These are phyloP conservation scores for Lactifluus hygrophoroides DNA, from an alignment of 768 basidiomycete genomes.

Conservation along the genomic window DNA sequence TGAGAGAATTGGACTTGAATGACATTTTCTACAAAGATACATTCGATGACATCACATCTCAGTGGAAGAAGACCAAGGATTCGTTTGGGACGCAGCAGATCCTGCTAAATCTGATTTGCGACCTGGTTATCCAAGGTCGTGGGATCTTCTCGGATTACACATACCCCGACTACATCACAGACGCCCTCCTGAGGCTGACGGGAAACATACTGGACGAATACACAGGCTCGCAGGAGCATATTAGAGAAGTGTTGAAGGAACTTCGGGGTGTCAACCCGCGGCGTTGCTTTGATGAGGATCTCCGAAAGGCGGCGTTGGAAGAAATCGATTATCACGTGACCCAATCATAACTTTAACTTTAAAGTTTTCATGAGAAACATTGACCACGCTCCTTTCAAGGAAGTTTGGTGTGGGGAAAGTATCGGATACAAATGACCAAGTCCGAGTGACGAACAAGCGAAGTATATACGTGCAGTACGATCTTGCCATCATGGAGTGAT, in stretches of 20 bases:
- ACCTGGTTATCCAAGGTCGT: neutral
- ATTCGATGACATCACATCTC: neutral
- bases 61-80: neutral
- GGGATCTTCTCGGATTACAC: neutral
- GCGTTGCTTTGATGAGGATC: neutral
- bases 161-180: neutral
- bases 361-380: no score
- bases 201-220: neutral
- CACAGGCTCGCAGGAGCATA: neutral
- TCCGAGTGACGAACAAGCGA: no score
- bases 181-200: neutral
- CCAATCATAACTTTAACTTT: no score
- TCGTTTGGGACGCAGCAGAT: neutral
- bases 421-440: no score
- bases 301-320: neutral
- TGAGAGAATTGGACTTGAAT: neutral
- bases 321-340: no score
- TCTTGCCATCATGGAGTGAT: no score
- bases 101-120: neutral
- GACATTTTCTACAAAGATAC: neutral
- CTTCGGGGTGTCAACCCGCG: neutral
- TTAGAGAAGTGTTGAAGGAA: neutral
- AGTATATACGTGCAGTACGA: no score
- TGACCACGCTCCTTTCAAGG: no score
- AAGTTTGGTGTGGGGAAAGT: no score